Evolutionary conservation across 352 stramenopile genomes (phyloP).

Genomic region (Globisporangium mamillatum): DNA sequence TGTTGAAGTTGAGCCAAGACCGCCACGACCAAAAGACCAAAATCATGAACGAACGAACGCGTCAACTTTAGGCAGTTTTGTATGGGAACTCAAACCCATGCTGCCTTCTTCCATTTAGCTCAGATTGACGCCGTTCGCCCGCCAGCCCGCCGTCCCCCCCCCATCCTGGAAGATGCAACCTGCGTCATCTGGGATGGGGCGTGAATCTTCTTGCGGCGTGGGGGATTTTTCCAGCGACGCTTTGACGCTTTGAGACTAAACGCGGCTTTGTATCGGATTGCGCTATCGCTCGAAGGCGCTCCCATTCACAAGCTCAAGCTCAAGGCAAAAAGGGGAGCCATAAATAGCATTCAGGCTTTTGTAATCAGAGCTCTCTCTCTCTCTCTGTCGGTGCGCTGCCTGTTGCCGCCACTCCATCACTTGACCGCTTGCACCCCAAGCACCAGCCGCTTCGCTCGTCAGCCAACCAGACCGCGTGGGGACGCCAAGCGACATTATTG

Average conservation of each 20-base stretch:
- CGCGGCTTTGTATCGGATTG: constrained; percentile 9
- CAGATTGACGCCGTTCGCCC: background rate
- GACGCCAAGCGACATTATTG: constrained; percentile 5
- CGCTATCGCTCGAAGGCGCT: background rate
- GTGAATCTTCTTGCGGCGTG: constrained; percentile 7
- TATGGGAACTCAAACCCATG: background rate
- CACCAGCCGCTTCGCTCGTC: background rate
- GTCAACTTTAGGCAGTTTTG: background rate
- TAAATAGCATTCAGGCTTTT: constrained; percentile 1
- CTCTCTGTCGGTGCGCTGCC: background rate
- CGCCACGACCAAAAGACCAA: too few relatives aligned
- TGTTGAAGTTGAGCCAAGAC: background rate
- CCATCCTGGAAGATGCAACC: background rate
- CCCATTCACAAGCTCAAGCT: background rate
- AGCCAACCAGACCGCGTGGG: background rate
- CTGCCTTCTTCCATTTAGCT: background rate
- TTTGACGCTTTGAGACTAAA: constrained; percentile 3
- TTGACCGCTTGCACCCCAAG: background rate
- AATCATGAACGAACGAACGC: background rate
- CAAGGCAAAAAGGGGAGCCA: background rate
- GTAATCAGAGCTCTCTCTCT: constrained; percentile 2
- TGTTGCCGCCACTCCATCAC: background rate
- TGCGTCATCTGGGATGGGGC: background rate
- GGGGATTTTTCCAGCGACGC: background rate
- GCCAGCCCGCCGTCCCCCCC: background rate